These are phyloP conservation scores for Steccherinum ochraceum DNA, from an alignment of 768 basidiomycete species.

Conservation along the genomic window DNA sequence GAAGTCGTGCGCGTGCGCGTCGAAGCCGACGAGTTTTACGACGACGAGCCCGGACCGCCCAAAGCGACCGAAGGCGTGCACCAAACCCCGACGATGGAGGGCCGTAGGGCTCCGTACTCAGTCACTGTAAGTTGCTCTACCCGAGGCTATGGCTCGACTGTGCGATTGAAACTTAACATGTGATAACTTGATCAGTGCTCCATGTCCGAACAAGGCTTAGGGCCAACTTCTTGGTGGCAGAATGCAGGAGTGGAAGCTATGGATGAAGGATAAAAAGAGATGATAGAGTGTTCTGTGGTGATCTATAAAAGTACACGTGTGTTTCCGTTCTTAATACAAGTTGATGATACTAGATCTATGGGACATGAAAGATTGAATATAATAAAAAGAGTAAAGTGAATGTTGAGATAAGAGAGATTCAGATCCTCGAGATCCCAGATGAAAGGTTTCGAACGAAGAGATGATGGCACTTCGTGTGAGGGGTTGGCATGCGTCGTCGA, in stretches of 20 bases:
- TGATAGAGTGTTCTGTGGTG: not conserved
- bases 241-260: slow-evolving; percentile 36
- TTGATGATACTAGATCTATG: not conserved
- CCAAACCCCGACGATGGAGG: slow-evolving; percentile 38
- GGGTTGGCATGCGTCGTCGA: too few relatives aligned
- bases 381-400: not conserved
- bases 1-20: slow-evolving; percentile 75
- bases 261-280: slow-evolving; percentile 28
- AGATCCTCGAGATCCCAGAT: too few relatives aligned
- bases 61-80: slow-evolving; percentile 67
- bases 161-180: not conserved
- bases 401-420: too few relatives aligned
- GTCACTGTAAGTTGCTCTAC: slow-evolving; percentile 48
- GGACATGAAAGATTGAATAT: not conserved
- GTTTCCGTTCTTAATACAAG: not conserved
- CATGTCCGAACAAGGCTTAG: slow-evolving; percentile 77
- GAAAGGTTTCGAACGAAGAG: too few relatives aligned
- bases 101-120: slow-evolving; percentile 55
- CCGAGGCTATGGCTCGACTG: not conserved
- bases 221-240: slow-evolving; percentile 74
- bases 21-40: slow-evolving; percentile 77
- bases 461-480: too few relatives aligned
- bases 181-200: slow-evolving; percentile 63
- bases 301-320: not conserved
- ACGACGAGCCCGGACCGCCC: slow-evolving; percentile 81